Conservation (phyloP, 768 basidiomycete species). For the Russula vinacea region DNA sequence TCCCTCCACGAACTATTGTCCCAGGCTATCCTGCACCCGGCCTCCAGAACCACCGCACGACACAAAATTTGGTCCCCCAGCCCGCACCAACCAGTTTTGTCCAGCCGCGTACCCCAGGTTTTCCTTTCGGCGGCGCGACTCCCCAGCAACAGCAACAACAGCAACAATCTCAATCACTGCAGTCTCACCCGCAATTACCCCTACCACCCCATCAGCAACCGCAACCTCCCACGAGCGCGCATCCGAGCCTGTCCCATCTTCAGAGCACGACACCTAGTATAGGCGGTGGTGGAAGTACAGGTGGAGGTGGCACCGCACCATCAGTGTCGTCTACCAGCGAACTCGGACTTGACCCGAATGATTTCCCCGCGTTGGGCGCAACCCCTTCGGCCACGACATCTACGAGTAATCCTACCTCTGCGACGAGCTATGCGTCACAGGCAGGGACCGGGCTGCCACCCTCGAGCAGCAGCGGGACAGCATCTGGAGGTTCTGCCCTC, state of each 20-base stretch:
- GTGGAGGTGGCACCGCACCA: slow-evolving; percentile 45
- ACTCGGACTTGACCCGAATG: slow-evolving; percentile 79
- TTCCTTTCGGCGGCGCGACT: slow-evolving; percentile 61
- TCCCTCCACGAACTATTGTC: slow-evolving; percentile 60
- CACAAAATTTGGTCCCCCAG: slow-evolving; percentile 55
- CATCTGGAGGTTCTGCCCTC: slow-evolving; percentile 39
- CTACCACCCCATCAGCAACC: slow-evolving; percentile 43
- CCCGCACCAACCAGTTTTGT: slow-evolving; percentile 57
- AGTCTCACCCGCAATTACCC: slow-evolving; percentile 39
- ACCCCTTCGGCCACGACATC: slow-evolving; percentile 47
- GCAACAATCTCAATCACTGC: slow-evolving; percentile 35
- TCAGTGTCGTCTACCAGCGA: slow-evolving; percentile 67
- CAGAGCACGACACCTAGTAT: slow-evolving; percentile 45
- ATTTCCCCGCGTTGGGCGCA: slow-evolving; percentile 81
- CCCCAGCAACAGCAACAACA: slow-evolving; percentile 50
- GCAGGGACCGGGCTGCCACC: slow-evolving; percentile 63
- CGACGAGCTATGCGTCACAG: slow-evolving; percentile 80
- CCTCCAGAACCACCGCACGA: slow-evolving; percentile 60
- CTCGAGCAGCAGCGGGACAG: slow-evolving; percentile 39
- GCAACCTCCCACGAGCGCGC: slow-evolving; percentile 48
- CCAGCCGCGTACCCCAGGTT: slow-evolving; percentile 58
- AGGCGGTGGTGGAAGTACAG: slow-evolving; percentile 5
- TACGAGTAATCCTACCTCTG: slow-evolving; percentile 36
- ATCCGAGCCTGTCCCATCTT: slow-evolving; percentile 54
- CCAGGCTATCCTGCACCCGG: slow-evolving; percentile 47